A percentile compares a stretch with the other conserved stretches of the same genome.
phyloP scores from a whole-genome alignment of 2,329 filamentous ascomycete genomes.

The Neonectria punicea region DNA sequence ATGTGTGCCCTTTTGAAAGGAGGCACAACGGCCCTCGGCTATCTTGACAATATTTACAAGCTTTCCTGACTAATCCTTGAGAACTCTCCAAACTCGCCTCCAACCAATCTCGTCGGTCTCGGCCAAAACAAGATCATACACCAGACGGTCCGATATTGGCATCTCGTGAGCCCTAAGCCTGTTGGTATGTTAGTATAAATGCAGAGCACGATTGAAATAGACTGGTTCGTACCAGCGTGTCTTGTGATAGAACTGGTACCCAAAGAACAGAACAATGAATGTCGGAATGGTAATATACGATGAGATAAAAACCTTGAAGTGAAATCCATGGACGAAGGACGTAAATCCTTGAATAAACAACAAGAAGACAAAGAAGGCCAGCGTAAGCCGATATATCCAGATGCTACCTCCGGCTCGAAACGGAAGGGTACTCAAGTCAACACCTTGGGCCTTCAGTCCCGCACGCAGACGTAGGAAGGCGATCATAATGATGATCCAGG shows the following conservation, averaged over 20 bases:
- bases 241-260: conserved; percentile 2
- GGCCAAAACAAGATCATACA: neutral
- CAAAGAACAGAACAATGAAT: neutral
- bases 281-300: conserved; percentile 6
- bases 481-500: conserved; percentile 6
- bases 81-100: neutral
- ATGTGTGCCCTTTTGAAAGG: no score
- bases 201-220: neutral
- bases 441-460: neutral
- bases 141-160: neutral
- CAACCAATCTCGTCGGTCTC: neutral
- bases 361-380: neutral
- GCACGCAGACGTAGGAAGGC: neutral
- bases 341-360: conserved; percentile 8
- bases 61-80: neutral
- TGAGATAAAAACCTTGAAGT: neutral
- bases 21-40: no score
- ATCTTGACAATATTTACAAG: no score
- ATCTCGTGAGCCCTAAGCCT: neutral
- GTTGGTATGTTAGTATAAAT: neutral
- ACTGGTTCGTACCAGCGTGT: neutral
- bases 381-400: conserved; percentile 4
- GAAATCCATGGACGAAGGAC: neutral
- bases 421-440: neutral
- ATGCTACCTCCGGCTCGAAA: neutral